Conservation (phyloP, 179 eudicot genomes). For the Spergularia azorica region DNA sequence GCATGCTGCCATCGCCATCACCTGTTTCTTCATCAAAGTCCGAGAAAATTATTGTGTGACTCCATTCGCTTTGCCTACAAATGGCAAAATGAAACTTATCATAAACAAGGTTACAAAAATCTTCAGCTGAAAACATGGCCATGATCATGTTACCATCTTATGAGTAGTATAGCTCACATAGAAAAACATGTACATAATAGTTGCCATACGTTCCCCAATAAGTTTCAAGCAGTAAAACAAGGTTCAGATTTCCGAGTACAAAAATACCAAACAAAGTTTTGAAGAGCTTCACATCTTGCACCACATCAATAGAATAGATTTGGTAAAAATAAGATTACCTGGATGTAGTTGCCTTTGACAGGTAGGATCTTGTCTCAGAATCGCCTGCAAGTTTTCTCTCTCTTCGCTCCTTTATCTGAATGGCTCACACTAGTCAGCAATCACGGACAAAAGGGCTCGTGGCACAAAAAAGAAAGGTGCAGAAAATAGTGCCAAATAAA, state of each 20-base stretch:
- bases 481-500: background rate
- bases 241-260: background rate
- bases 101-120: background rate
- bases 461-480: background rate
- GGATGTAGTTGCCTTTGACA: conserved; percentile 85
- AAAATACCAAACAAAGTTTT: background rate
- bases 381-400: conserved; percentile 58
- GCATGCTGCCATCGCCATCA: conserved; percentile 49
- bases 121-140: background rate
- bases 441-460: background rate
- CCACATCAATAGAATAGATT: conserved; percentile 1
- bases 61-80: conserved; percentile 86
- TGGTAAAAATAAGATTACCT: conserved; percentile 41
- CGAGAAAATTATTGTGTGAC: conserved; percentile 85
- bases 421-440: conserved; percentile 14
- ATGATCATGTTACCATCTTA: background rate
- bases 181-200: background rate
- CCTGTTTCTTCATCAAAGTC: conserved; percentile 72
- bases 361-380: conserved; percentile 60
- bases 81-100: conserved; percentile 8
- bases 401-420: conserved; percentile 73
- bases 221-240: background rate
- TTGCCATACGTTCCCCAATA: background rate
- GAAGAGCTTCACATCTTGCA: background rate
- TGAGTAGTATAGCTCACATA: background rate